A percentile compares a stretch with the other conserved stretches of the same genome.
Evolutionary conservation across 345 rosid genomes (phyloP).

Genomic region (Murraya paniculata): DNA sequence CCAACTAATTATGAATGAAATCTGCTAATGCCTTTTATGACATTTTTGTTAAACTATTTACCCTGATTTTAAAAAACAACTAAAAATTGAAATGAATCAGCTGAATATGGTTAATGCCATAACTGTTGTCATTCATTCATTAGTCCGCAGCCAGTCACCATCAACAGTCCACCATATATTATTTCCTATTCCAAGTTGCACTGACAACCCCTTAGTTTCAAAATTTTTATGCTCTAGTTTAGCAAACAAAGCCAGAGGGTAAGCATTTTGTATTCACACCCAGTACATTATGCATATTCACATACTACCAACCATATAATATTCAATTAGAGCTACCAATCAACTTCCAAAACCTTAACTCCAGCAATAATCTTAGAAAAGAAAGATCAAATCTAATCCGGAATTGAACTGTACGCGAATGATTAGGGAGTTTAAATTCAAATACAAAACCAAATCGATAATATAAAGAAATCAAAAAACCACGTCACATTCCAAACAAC

Average conservation of each 20-base stretch:
- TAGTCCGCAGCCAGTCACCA: neutral
- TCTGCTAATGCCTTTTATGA: neutral
- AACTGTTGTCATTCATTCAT: neutral
- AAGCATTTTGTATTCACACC: neutral
- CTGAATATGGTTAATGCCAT: neutral
- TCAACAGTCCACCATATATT: neutral
- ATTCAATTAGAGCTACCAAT: neutral
- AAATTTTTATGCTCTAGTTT: neutral
- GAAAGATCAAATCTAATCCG: neutral
- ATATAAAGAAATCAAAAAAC: neutral
- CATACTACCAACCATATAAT: neutral
- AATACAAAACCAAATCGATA: neutral
- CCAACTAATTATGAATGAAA: neutral
- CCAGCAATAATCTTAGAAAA: neutral
- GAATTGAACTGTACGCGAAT: neutral
- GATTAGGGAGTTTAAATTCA: neutral
- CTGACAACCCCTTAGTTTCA: neutral
- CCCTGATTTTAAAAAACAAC: neutral
- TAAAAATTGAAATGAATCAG: neutral
- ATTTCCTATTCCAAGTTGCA: neutral
- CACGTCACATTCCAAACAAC: neutral
- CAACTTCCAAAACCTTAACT: neutral
- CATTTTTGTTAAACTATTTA: neutral
- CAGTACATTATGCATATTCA: neutral
- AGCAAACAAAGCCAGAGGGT: neutral